Base-by-base conservation (phyloP, 2,329 filamentous ascomycete species). In the Aspergillus phoenicis region DNA sequence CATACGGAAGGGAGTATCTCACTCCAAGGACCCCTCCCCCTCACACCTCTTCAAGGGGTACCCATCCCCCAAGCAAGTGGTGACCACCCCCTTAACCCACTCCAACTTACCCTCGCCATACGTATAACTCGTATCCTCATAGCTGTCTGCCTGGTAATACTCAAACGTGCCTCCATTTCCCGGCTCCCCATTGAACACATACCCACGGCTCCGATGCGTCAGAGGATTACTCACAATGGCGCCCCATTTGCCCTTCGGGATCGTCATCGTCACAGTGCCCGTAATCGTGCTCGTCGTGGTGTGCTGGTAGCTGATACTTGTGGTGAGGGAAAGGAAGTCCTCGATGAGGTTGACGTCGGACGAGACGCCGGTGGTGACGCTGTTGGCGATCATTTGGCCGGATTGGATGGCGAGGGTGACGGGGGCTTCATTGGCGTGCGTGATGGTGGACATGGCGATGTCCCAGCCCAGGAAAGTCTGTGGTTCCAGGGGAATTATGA, bases 201-300 rank as follows among this genome's bases (percentile, higher is more conserved):
- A 66, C 13, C 64, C 64, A 4, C 55, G 39, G n/a, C 55, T 57
- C 10, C 64, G 64, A 28, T 63, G 52, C 20, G 64, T 66, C 33
- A 62, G 26, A 0, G 64, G 64, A 52, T 66, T 66, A 49, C 64
- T 66, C 6, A 66, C 58, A 39, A 66, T 63, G 3, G 63, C 61
- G 8, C 64, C 64, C 63, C 63, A 66, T 57, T 28, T 60, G 55
- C 58, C 58, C 33, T 62, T 56, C 4, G 64, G 64, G 24, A 66
- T 66, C 2, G 64, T 66, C 64, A 65, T 63, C 15, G 64, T 65
- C 10, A 61, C 64, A 39, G 64, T 66, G 38, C 63, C 64, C 17
- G 64, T 65, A 5, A 66, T 51, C 2, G 63, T 52, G 38, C 52
- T 60, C 8, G 64, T 66, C 20, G 48, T 48, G 0, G 63, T 65